Evolutionary conservation across 2,329 filamentous ascomycete genomes (phyloP).

Genomic region (Ilyonectria sp.): DNA sequence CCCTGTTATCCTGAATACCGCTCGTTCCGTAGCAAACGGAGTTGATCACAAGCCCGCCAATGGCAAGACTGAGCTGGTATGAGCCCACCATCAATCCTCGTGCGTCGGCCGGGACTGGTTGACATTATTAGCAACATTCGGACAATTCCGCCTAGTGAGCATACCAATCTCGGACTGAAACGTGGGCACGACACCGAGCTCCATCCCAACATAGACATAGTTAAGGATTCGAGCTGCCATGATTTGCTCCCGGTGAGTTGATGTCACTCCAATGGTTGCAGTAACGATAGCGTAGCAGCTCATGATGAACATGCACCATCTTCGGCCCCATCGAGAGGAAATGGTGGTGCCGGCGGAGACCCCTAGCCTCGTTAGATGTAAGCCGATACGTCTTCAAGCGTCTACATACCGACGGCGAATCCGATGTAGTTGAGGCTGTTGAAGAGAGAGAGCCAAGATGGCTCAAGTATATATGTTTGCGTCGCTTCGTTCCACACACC

Average conservation of each 20-base stretch:
- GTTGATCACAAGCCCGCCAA: constrained; percentile 48
- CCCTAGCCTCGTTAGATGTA: constrained; percentile 26
- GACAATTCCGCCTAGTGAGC: not conserved
- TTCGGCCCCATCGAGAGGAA: constrained; percentile 43
- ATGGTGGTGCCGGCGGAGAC: constrained; percentile 43
- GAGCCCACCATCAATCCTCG: constrained; percentile 54
- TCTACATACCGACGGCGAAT: constrained; percentile 49
- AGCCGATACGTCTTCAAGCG: accelerated
- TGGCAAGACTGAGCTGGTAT: constrained; percentile 51
- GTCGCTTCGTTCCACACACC: constrained; percentile 46
- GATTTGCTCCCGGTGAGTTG: constrained; percentile 36
- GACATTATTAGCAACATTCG: not conserved
- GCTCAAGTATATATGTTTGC: constrained; percentile 46
- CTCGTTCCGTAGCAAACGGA: constrained; percentile 43
- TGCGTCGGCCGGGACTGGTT: constrained; percentile 45
- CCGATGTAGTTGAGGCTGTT: constrained; percentile 55
- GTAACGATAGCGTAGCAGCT: constrained; percentile 51
- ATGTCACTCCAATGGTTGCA: constrained; percentile 41
- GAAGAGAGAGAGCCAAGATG: constrained; percentile 54
- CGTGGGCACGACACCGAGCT: constrained; percentile 50
- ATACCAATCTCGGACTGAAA: constrained; percentile 53
- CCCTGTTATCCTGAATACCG: constrained; percentile 34
- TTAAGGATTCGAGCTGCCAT: constrained; percentile 44
- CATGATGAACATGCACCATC: constrained; percentile 55
- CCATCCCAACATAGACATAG: constrained; percentile 45